Percentiles rank a stretch among this genome's conserved stretches.
These are phyloP conservation scores for Tremellales sp. DNA, from an alignment of 1,284 basidiomycete genomes.

Conservation along the genomic window DNA sequence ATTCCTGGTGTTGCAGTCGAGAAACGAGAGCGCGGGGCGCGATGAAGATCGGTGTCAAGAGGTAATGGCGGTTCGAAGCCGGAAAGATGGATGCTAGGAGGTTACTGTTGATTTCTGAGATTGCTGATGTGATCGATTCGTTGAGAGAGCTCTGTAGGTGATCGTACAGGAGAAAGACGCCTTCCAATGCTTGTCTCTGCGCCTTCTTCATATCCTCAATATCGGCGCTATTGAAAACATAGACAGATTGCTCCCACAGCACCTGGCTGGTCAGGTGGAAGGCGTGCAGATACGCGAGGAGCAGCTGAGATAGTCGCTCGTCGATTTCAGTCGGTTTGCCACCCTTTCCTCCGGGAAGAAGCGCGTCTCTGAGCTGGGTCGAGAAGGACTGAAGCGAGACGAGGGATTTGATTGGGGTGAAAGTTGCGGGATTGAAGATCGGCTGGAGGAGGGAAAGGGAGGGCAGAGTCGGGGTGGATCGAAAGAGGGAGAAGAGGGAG, in stretches of 20 bases:
- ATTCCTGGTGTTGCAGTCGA: slow-evolving; percentile 6
- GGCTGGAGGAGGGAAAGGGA: slow-evolving; percentile 13
- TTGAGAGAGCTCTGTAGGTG: background rate
- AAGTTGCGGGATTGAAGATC: slow-evolving; percentile 7
- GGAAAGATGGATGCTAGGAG: slow-evolving; percentile 20
- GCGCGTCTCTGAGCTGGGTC: slow-evolving; percentile 10
- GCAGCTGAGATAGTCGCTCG: background rate
- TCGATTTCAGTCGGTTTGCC: background rate
- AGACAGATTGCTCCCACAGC: background rate
- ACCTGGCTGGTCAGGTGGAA: slow-evolving; percentile 4
- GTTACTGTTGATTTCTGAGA: slow-evolving; percentile 7
- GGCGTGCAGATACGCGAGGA: slow-evolving; percentile 6
- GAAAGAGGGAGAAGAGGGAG: slow-evolving; percentile 7
- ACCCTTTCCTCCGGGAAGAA: background rate
- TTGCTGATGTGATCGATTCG: background rate
- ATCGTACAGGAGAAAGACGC: slow-evolving; percentile 9
- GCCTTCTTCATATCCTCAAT: slow-evolving; percentile 4
- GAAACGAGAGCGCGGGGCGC: slow-evolving; percentile 10
- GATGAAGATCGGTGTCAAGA: slow-evolving; percentile 14
- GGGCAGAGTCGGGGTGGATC: slow-evolving; percentile 4
- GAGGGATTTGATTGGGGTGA: slow-evolving; percentile 7
- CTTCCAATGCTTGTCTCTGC: slow-evolving; percentile 10
- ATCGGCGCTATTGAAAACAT: background rate
- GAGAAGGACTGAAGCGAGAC: slow-evolving; percentile 9
- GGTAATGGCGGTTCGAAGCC: slow-evolving; percentile 3